Percentiles rank a stretch among this genome's conserved stretches.
Conservation (phyloP, 106 monocot genomes). For the Dendrobium huoshanense region DNA sequence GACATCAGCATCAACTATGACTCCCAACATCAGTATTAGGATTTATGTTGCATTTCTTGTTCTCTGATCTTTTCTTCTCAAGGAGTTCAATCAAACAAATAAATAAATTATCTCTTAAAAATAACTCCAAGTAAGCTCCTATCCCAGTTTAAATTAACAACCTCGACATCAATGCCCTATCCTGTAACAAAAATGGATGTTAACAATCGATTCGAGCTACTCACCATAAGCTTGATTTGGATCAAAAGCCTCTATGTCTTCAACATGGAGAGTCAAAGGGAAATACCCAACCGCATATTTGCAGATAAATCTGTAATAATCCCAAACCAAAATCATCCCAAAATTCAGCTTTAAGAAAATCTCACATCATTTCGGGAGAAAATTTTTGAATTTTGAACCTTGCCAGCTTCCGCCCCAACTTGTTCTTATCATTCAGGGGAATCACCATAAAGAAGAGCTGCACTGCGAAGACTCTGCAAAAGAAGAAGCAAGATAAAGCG, state of each 20-base stretch:
- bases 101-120: too few species aligned
- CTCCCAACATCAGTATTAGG: too few species aligned
- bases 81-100: too few species aligned
- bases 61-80: too few species aligned
- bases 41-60: too few species aligned
- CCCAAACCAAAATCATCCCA: background rate
- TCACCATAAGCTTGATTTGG: constrained; percentile 67
- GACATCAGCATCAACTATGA: too few species aligned
- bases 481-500: background rate
- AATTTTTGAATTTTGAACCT: constrained; percentile 21
- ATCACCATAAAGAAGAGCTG: constrained; percentile 54
- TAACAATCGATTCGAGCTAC: background rate
- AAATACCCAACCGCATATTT: constrained; percentile 74
- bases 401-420: constrained; percentile 41
- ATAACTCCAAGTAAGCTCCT: too few species aligned
- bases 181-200: background rate
- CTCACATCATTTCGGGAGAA: background rate
- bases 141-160: background rate
- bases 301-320: constrained; percentile 49
- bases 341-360: background rate
- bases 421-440: constrained; percentile 50
- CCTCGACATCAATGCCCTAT: background rate
- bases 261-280: constrained; percentile 75
- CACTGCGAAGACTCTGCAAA: constrained; percentile 49
- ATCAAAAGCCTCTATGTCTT: constrained; percentile 70